These are phyloP conservation scores for Pseudogymnoascus sp. DNA, from an alignment of 2,329 filamentous ascomycete species.

Conservation along the genomic window DNA sequence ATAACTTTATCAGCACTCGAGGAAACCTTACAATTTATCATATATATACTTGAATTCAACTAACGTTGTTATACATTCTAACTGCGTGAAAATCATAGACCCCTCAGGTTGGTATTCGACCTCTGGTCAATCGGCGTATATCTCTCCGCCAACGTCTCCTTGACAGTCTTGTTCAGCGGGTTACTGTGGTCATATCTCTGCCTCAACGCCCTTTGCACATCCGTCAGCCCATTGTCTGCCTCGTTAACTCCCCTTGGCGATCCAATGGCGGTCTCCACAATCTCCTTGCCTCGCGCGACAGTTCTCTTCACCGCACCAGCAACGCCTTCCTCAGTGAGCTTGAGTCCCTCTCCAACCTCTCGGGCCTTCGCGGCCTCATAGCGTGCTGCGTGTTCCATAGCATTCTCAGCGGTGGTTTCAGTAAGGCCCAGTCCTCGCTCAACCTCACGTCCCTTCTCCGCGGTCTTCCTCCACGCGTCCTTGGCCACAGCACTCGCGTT, in stretches of 20 bases:
- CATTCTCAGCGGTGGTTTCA: neutral
- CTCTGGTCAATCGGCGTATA: constrained; percentile 41
- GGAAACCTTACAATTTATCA: neutral
- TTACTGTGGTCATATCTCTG: constrained; percentile 42
- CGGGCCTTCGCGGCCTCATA: neutral
- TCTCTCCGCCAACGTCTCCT: constrained; percentile 47
- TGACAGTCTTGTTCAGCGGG: constrained; percentile 41
- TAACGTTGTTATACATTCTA: neutral
- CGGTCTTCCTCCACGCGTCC: constrained; percentile 2
- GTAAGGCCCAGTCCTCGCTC: neutral
- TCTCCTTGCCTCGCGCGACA: constrained; percentile 31
- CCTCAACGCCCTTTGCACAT: constrained; percentile 41
- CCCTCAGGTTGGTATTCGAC: constrained; percentile 30
- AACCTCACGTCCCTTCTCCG: neutral
- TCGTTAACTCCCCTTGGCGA: constrained; percentile 37
- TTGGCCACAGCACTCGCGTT: constrained; percentile 18
- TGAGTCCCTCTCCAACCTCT: constrained; percentile 21
- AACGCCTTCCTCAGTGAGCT: constrained; percentile 29
- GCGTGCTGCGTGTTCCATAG: neutral
- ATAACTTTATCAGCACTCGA: neutral
- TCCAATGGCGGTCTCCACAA: constrained; percentile 33
- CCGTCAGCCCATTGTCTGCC: constrained; percentile 27
- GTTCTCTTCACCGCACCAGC: constrained; percentile 35
- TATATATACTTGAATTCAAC: constrained; percentile 10
- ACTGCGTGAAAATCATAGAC: constrained; percentile 22